Evolutionary conservation across 805 yeast species (phyloP), one percentile per base, ranked within the genome.

Genomic region (Priceomyces castillae): DNA sequence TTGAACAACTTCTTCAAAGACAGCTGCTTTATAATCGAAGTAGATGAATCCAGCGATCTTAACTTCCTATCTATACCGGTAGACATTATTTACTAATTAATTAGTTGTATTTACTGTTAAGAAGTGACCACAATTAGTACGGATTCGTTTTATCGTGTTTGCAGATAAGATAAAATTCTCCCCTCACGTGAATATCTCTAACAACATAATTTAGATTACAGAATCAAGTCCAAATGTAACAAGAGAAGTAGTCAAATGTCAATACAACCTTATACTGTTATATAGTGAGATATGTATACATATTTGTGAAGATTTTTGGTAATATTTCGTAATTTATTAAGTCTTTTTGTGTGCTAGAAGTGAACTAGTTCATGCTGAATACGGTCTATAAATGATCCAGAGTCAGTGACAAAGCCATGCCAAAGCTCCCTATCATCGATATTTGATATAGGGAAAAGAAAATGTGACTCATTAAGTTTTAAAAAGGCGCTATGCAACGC

Each of bases 1-100:
- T 57, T 54, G 20, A 69, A 61, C 36, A 69, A 54, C 39, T 63
- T 64, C 40, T 36, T 46, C n/a, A 46, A 35, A 14, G 46, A 41
- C 28, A 22, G 31, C 20, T 43, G 46, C 34, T 39, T 39, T 14
- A 39, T 23, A 11, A 30, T 20, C 11, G 34, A 19, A 20, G 37
- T 33, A 14, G 44, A 37, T 11, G 43, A 30, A 18, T 28, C 28
- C 15, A 14, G 30, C 18, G 38, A 25, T 14, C 33, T 25, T 11
- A 28, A 20, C 14, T 15, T 23, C 17, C 20, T 37, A 23, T 26
- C 39, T 15, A 35, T 35, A 19, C n/a, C 17, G 5, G 18, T 18
- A 12, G 39, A 20, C 39, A 35, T 35, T 11, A 17, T 35, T 35
- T 22, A 14, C 14, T 19, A 20, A 35, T 35, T 19, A 14, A 35